Conservation (phyloP, 2,329 filamentous ascomycete species). For the Arthrinium phaeospermum region DNA sequence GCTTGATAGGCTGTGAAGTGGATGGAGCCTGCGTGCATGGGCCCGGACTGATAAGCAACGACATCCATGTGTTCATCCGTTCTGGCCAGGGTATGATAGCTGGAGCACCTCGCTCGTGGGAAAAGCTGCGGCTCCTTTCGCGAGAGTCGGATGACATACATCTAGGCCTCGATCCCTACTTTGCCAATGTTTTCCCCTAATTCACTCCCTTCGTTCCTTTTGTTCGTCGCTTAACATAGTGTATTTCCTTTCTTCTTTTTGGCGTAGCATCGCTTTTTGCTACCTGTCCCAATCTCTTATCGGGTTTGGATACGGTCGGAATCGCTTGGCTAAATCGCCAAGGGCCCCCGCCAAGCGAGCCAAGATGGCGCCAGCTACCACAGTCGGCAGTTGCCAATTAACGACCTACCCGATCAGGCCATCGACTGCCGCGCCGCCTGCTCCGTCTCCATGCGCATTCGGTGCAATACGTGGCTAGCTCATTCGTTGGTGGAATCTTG, state of each 20-base stretch:
- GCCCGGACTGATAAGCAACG: neutral
- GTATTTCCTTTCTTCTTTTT: neutral
- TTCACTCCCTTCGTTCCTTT: neutral
- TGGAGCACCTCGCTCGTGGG: neutral
- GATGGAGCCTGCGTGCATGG: neutral
- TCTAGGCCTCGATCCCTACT: neutral
- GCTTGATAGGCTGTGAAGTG: neutral
- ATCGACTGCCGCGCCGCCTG: neutral
- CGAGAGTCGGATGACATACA: neutral
- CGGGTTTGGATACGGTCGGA: neutral
- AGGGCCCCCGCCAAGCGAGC: neutral
- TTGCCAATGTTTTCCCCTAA: neutral
- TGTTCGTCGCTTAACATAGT: neutral
- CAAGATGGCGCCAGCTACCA: neutral
- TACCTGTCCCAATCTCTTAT: neutral
- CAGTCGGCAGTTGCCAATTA: neutral
- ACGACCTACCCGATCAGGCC: constrained; percentile 3
- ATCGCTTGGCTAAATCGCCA: constrained; percentile 9
- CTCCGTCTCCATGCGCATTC: neutral
- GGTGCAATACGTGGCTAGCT: neutral
- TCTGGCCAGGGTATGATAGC: neutral
- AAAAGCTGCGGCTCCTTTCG: neutral
- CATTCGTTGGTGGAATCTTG: neutral
- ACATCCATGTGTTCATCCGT: neutral
- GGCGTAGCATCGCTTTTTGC: too few relatives aligned